Evolutionary conservation across 176 grass and related monocot species (phyloP).

Genomic region (Avena sativa): DNA sequence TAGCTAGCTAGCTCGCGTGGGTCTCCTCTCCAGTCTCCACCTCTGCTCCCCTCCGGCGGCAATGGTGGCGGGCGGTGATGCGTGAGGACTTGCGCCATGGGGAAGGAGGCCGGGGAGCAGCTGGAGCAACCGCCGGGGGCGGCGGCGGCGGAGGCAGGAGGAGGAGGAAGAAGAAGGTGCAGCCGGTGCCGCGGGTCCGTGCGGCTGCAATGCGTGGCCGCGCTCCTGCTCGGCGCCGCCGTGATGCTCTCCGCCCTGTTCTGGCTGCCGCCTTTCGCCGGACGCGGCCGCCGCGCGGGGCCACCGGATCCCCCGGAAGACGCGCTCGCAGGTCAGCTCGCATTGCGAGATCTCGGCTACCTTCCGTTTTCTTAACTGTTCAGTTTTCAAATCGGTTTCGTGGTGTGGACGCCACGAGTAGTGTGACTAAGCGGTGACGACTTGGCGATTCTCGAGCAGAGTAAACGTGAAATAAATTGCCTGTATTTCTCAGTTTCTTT

Average conservation of each 20-base stretch:
- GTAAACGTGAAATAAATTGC: constrained; percentile 5
- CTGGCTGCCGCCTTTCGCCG: constrained; percentile 73
- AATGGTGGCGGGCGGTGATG: constrained; percentile 45
- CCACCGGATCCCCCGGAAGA: constrained; percentile 31
- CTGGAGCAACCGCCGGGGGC: constrained; percentile 10
- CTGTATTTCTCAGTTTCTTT: not conserved
- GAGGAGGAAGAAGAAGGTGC: not conserved
- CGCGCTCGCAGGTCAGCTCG: constrained; percentile 55
- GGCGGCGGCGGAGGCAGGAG: constrained; percentile 14
- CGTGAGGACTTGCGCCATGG: constrained; percentile 55
- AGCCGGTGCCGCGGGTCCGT: constrained; percentile 37
- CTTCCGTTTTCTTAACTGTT: not conserved
- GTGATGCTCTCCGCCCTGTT: constrained; percentile 70
- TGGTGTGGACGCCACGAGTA: constrained; percentile 31
- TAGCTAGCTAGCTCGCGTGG: not conserved
- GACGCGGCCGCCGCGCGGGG: constrained; percentile 34
- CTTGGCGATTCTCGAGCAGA: not conserved
- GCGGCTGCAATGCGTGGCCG: constrained; percentile 60
- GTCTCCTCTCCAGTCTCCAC: not conserved
- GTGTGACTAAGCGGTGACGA: constrained; percentile 7
- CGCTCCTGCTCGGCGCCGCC: constrained; percentile 65
- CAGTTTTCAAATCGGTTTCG: constrained; percentile 21
- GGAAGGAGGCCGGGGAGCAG: constrained; percentile 52
- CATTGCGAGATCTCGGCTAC: constrained; percentile 38
- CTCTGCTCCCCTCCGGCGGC: not conserved